A percentile compares a stretch with the other conserved stretches of the same genome.
Evolutionary conservation across 306 rosid species (phyloP).

Genomic region (Acacia melanoxylon): DNA sequence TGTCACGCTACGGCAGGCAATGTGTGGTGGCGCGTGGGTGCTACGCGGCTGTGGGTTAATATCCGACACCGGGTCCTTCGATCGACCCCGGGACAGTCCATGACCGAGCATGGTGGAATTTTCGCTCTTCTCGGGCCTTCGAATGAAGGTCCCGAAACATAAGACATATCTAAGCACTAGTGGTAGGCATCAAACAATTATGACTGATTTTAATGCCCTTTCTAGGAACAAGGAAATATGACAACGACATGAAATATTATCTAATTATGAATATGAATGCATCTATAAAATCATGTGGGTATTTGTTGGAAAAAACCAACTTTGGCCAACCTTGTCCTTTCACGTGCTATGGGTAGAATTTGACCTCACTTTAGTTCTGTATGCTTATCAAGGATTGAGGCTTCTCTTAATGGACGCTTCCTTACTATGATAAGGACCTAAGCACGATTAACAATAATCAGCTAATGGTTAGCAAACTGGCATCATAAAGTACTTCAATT

Average conservation of each 20-base stretch:
- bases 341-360: slow-evolving; percentile 16
- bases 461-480: background rate
- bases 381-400: background rate
- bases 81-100: no score
- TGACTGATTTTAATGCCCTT: no score
- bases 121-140: no score
- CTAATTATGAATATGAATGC: background rate
- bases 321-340: slow-evolving; percentile 17
- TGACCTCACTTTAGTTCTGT: background rate
- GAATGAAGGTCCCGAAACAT: no score
- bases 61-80: no score
- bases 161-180: no score
- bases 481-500: background rate
- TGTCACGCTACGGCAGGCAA: no score
- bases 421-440: background rate
- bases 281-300: slow-evolving; percentile 2
- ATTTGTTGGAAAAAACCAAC: slow-evolving; percentile 7
- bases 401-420: background rate
- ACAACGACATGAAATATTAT: slow-evolving; percentile 9
- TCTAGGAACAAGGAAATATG: background rate
- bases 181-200: no score
- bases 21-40: no score
- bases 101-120: no score
- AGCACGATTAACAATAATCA: background rate
- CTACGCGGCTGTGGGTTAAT: no score